Evolutionary conservation across 192 early-diverging fungal species (phyloP).

Genomic region (Pilaira anomala): DNA sequence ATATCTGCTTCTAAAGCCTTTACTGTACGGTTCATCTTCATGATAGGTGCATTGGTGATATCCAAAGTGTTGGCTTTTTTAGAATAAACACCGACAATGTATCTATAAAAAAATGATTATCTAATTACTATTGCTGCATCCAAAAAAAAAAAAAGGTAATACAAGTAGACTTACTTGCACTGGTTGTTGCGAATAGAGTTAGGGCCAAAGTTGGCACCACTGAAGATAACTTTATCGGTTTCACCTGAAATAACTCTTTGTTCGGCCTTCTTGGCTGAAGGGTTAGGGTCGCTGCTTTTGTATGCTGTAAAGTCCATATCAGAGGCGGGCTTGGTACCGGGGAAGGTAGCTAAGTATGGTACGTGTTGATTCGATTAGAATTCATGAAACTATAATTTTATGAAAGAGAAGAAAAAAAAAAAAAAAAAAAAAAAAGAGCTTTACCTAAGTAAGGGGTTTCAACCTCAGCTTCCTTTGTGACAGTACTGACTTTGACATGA

Average conservation of each 20-base stretch:
- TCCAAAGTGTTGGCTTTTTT: conserved; percentile 51
- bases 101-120: conserved; percentile 40
- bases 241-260: conserved; percentile 56
- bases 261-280: conserved; percentile 34
- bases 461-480: background rate
- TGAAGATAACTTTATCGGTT: conserved; percentile 72
- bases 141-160: background rate
- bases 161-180: conserved; percentile 40
- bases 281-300: conserved; percentile 27
- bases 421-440: background rate
- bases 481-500: conserved; percentile 6
- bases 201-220: conserved; percentile 66
- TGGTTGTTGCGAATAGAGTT: conserved; percentile 37
- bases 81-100: conserved; percentile 80
- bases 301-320: conserved; percentile 42
- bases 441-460: conserved; percentile 12
- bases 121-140: background rate
- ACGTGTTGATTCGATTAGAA: background rate
- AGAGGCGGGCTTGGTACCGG: conserved; percentile 42
- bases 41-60: conserved; percentile 63
- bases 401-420: background rate
- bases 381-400: background rate
- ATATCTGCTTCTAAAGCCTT: conserved; percentile 55
- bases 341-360: conserved; percentile 48
- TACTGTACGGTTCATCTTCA: conserved; percentile 63